Base-by-base conservation (phyloP, 208 protist genomes). In the Leishmania martiniquensis region DNA sequence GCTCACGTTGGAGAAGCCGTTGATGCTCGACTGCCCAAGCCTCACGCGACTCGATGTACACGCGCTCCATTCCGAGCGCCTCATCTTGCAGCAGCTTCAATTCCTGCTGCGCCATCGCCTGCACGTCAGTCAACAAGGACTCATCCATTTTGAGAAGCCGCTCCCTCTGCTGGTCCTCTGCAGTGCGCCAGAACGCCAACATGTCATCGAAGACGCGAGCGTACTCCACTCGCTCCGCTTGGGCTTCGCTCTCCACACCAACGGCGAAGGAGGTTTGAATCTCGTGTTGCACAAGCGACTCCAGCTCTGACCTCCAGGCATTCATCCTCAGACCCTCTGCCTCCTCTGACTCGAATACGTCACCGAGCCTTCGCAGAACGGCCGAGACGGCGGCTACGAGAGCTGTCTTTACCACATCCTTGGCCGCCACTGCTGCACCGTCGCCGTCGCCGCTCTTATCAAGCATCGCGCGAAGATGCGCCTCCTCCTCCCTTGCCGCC, bases 71-170 rank as follows among this genome's bases (percentile, higher is more conserved):
- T 34, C 74, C 83, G 6, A 89, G 82, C 47, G 93, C 90, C 72
- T 97, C 91, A 32, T 81, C 81, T 54, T 93, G 93, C 20, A 97
- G 73, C 4, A 82, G 86, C 60, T 82, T 51, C 77, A 97, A 59
- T 74, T 97, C 91, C 75, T 94, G 86, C 67, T 95, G 85, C 9
- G 90, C 86, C 74, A 91, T 87, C 4, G 75, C 57, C 76, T 93
- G 79, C 74, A 94, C 39, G 60, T 97, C 93, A 25, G 82, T 68
- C n/a, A 97, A 63, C 47, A 97, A 73, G 17, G 83, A 39, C 63
- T 97, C 93, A 69, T 97, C 93, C 84, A 95, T 93, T 72, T 93
- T 90, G n/a, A 87, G 81, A n/a, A 92, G 72, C 3, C 84, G 83
- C 22, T 89, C 85, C n/a, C 88, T 82, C 82, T 93, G 82, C 59